Conservation (phyloP, 768 basidiomycete genomes). For the Trametes cingulata region DNA sequence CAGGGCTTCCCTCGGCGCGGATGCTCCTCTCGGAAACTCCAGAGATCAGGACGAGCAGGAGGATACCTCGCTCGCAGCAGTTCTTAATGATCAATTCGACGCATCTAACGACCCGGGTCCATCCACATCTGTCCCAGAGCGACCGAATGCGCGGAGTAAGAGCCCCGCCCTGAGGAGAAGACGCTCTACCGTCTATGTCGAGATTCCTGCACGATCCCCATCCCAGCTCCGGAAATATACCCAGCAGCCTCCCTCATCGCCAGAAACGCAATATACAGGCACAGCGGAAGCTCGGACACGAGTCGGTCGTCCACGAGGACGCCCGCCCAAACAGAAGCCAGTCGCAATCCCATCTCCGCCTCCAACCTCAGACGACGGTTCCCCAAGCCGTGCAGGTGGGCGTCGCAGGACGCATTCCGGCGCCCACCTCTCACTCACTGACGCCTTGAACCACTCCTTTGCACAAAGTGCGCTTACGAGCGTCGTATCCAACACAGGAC, state of each 20-base stretch:
- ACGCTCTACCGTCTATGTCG: background rate
- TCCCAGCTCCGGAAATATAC: background rate
- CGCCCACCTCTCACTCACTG: background rate
- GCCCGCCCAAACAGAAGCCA: background rate
- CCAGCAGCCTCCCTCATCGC: background rate
- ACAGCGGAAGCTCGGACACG: background rate
- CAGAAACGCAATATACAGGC: no score
- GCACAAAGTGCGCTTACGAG: background rate
- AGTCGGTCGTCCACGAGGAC: background rate
- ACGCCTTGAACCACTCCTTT: conserved; percentile 12
- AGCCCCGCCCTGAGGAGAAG: background rate
- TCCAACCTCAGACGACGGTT: background rate
- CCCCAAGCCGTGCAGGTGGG: background rate
- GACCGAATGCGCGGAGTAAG: background rate
- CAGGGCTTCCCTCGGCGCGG: no score
- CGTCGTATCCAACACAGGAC: background rate
- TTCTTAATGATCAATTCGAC: background rate
- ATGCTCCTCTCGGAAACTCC: background rate
- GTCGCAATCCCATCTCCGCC: background rate
- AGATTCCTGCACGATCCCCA: background rate
- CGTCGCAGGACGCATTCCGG: background rate
- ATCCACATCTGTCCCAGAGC: background rate
- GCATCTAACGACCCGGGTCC: background rate
- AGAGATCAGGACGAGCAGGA: background rate
- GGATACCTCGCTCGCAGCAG: no score